phyloP scores from a whole-genome alignment of 768 basidiomycete genomes.

The Rhizopogon salebrosus region DNA sequence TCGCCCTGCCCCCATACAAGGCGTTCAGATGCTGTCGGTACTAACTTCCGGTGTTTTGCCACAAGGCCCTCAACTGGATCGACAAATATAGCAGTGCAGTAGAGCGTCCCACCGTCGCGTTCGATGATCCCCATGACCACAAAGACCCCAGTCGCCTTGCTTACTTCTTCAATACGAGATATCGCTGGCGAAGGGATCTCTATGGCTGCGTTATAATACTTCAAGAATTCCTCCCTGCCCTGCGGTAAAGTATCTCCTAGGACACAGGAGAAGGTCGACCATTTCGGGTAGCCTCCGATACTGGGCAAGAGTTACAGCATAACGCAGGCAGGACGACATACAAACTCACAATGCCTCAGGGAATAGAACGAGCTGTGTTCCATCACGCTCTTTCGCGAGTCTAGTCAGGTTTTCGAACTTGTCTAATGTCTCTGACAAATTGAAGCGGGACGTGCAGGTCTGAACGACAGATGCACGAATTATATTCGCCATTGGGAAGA shows the following conservation, averaged over 20 bases:
- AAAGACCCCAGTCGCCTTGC: conserved; percentile 44
- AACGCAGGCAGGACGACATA: neutral
- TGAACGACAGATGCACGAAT: conserved; percentile 51
- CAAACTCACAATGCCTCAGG: conserved; percentile 51
- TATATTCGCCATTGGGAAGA: conserved; percentile 20
- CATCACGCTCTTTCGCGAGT: conserved; percentile 42
- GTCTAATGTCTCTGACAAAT: conserved; percentile 39
- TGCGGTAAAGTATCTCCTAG: conserved; percentile 45
- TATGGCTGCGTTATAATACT: conserved; percentile 50
- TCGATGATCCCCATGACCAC: conserved; percentile 60
- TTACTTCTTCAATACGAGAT: conserved; percentile 42
- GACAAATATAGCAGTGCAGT: conserved; percentile 56
- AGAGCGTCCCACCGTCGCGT: conserved; percentile 52
- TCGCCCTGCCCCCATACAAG: conserved; percentile 62
- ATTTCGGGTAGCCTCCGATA: conserved; percentile 57
- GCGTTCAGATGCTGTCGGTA: conserved; percentile 58
- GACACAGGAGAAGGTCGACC: conserved; percentile 36
- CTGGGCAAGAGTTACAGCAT: conserved; percentile 18
- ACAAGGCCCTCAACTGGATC: conserved; percentile 46
- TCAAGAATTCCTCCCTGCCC: conserved; percentile 56
- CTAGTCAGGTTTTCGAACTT: conserved; percentile 44
- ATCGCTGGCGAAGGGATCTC: conserved; percentile 50
- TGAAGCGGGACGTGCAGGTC: conserved; percentile 42
- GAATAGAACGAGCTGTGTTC: conserved; percentile 46
- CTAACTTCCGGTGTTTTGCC: conserved; percentile 60